Evolutionary conservation across 1,139 yeast species (phyloP), one percentile per base, ranked within the genome.

Genomic region (Yamadazyma sp.): DNA sequence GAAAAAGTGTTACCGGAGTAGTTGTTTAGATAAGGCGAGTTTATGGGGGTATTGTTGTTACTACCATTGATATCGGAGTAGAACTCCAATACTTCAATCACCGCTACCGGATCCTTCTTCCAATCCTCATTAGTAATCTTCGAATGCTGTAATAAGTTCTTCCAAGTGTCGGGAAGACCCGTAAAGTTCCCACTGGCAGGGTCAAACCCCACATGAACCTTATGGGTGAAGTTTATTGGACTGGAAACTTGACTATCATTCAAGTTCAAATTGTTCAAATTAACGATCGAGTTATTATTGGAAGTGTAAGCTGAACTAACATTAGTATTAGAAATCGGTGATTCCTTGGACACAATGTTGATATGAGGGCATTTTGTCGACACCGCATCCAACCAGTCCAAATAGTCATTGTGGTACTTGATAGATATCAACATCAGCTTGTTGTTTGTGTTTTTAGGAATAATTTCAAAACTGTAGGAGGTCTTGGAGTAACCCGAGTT

Each of bases 311-410:
- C 12, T 4, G 28, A 25, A 6, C 28, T 12, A 14, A 27, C n/a
- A 27, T 15, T 27, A 10, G 18, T 15, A 15, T 27, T 27, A 13
- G 35, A 27, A 18, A 13, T 33, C 12, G 34, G 24, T 8, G 29
- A 16, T 20, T 20, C 41, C 15, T 23, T 32, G 10, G 27, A 22
- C 22, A 34, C 37, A 11, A 34, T 67, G 37, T 62, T 68, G 14
- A 64, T 59, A 46, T 84, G 68, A 1, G 97, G 96, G 52, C 95
- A 86, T 57, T 87, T 87, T 13, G 92, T 78, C 48, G 88, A 81
- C 48, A 90, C 86, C 12, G 88, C 85, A 60, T 92, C 97, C 45
- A 90, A 75, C 98, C 98, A 90, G 46, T 86, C 84, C 59, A 86
- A 80, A 48, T 87, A 73, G 46, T 90, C 97, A 43, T 80, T 76